Conservation (phyloP, 345 rosid genomes). For the Microcos paniculata region DNA sequence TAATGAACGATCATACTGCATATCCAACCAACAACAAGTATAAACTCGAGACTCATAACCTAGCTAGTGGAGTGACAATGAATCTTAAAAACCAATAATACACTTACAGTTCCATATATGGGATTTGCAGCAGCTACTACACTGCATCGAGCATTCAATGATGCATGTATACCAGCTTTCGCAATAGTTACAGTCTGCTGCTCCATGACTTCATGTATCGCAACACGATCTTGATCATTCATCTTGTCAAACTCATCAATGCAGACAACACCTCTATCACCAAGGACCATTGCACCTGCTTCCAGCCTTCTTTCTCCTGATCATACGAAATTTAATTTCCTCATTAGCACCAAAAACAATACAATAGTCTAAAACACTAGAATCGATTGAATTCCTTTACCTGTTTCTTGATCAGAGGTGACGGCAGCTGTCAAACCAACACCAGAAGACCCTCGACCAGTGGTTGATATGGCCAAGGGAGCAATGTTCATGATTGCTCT, state of each 20-base stretch:
- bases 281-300: slow-evolving; percentile 99
- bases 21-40: slow-evolving; percentile 20
- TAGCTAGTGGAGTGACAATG: background rate
- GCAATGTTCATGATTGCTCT: slow-evolving; percentile 98
- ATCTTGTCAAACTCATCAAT: slow-evolving; percentile 99
- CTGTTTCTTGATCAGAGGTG: slow-evolving; percentile 98
- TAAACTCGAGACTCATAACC: slow-evolving; percentile 12
- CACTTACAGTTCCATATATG: slow-evolving; percentile 95
- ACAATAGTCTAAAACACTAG: background rate
- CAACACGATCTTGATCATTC: slow-evolving; percentile 99
- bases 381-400: slow-evolving; percentile 31
- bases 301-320: slow-evolving; percentile 98
- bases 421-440: slow-evolving; percentile 99
- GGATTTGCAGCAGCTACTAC: slow-evolving; percentile 99
- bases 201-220: slow-evolving; percentile 99
- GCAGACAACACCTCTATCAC: slow-evolving; percentile 94
- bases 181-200: slow-evolving; percentile 99
- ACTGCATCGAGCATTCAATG: slow-evolving; percentile 95
- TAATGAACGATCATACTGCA: slow-evolving; percentile 94
- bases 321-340: slow-evolving; percentile 10
- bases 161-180: slow-evolving; percentile 99
- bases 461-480: slow-evolving; percentile 98
- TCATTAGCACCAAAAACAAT: background rate
- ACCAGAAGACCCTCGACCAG: slow-evolving; percentile 99
- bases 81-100: background rate